These are phyloP conservation scores for Aspergillus sp. DNA, from an alignment of 2,329 filamentous ascomycete species.

Conservation along the genomic window DNA sequence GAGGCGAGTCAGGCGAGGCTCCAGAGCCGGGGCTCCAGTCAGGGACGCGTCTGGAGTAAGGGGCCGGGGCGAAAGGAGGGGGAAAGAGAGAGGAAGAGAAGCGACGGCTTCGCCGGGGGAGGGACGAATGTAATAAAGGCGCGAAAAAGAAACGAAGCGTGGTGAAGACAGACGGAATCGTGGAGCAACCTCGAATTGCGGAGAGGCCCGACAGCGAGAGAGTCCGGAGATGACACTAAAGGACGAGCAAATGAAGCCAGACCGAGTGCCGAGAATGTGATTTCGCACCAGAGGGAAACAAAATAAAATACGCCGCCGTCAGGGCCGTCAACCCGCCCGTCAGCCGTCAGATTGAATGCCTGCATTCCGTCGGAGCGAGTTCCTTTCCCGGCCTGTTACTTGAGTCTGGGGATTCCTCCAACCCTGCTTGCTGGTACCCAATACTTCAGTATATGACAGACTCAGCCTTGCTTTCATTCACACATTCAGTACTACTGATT, in stretches of 20 bases:
- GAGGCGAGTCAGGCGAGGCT: conserved; percentile 18
- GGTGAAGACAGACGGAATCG: neutral
- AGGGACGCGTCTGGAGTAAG: conserved; percentile 22
- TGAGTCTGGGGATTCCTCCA: no score
- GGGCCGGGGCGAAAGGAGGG: conserved; percentile 6
- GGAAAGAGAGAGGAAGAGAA: conserved; percentile 10
- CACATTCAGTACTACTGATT: neutral
- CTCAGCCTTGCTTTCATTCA: no score
- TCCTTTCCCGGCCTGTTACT: no score
- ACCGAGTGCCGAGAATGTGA: conserved; percentile 24
- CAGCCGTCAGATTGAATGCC: no score
- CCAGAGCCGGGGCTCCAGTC: conserved; percentile 33
- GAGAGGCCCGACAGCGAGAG: conserved; percentile 12
- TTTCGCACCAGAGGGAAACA: neutral
- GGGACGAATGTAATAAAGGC: conserved; percentile 19
- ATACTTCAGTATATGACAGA: no score
- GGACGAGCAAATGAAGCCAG: conserved; percentile 12
- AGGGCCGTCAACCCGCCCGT: no score
- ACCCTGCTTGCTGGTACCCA: no score
- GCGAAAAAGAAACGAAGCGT: neutral
- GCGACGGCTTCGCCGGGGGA: conserved; percentile 15
- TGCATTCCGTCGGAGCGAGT: neutral
- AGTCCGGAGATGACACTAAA: conserved; percentile 8
- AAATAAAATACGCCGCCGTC: no score
- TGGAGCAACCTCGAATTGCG: conserved; percentile 12